Evolutionary conservation across 1,139 yeast genomes (phyloP).

Genomic region (Pneumocystis oryctolagi): DNA sequence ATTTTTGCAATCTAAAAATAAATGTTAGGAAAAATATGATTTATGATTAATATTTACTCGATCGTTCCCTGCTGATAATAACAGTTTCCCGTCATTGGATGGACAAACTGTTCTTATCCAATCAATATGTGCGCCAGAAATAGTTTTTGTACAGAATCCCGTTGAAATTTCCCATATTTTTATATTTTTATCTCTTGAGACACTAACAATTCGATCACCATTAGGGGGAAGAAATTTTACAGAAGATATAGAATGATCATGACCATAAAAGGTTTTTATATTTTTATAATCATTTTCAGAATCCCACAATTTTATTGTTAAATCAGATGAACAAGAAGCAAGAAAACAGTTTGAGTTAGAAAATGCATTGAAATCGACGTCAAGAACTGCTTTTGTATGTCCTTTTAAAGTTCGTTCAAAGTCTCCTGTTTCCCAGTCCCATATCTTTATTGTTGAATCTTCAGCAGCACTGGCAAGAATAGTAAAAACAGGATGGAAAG

Average conservation of each 20-base stretch:
- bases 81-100: conserved; percentile 36
- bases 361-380: conserved; percentile 33
- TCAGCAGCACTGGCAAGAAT: conserved; percentile 51
- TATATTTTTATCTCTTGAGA: conserved; percentile 61
- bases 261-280: conserved; percentile 62
- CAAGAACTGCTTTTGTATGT: conserved; percentile 59
- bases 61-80: conserved; percentile 19
- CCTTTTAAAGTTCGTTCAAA: conserved; percentile 59
- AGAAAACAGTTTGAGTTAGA: conserved; percentile 17
- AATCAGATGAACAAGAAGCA: conserved; percentile 61
- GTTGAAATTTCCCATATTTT: conserved; percentile 62
- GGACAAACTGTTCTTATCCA: conserved; percentile 69
- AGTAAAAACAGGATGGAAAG: conserved; percentile 63
- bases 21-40: background rate
- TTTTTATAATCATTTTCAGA: conserved; percentile 38
- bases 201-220: conserved; percentile 42
- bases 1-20: conserved; percentile 37
- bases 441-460: conserved; percentile 58
- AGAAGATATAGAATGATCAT: conserved; percentile 72
- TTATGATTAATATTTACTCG: background rate
- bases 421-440: conserved; percentile 61
- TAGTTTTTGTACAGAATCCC: conserved; percentile 47
- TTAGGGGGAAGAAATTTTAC: conserved; percentile 37
- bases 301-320: conserved; percentile 60
- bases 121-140: conserved; percentile 68